Evolutionary conservation across 129 eudicot genomes (phyloP).

Genomic region (Flaveria trinervia): DNA sequence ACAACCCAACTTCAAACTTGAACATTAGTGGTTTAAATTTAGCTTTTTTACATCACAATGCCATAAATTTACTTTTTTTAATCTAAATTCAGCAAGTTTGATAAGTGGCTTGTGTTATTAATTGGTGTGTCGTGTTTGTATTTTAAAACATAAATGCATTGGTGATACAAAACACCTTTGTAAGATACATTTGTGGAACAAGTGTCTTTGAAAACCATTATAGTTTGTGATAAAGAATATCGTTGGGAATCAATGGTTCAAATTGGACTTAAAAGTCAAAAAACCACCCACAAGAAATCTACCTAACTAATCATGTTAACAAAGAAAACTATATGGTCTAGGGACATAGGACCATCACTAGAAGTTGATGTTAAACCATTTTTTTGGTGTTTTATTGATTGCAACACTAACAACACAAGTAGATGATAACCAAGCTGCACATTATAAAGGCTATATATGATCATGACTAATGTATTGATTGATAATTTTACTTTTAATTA

Average conservation of each 20-base stretch:
- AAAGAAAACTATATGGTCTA: slow-evolving; percentile 21
- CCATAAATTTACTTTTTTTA: neutral
- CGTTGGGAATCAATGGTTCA: slow-evolving; percentile 24
- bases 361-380: neutral
- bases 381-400: slow-evolving; percentile 13
- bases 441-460: neutral
- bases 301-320: slow-evolving; percentile 30
- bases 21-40: too few species aligned
- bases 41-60: neutral
- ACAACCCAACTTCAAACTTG: too few species aligned
- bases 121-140: neutral
- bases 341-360: slow-evolving; percentile 5
- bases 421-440: neutral
- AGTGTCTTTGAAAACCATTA: neutral
- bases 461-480: neutral
- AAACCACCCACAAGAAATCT: slow-evolving; percentile 32
- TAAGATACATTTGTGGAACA: slow-evolving; percentile 15
- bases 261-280: slow-evolving; percentile 20
- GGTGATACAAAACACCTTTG: neutral
- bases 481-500: neutral
- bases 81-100: neutral
- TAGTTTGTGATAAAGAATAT: slow-evolving; percentile 7
- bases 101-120: neutral
- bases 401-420: slow-evolving; percentile 15
- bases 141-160: neutral